A percentile compares a stretch with the other conserved stretches of the same genome.
Evolutionary conservation across 2,329 filamentous ascomycete genomes (phyloP).

Genomic region (Aspergillus tamarii): DNA sequence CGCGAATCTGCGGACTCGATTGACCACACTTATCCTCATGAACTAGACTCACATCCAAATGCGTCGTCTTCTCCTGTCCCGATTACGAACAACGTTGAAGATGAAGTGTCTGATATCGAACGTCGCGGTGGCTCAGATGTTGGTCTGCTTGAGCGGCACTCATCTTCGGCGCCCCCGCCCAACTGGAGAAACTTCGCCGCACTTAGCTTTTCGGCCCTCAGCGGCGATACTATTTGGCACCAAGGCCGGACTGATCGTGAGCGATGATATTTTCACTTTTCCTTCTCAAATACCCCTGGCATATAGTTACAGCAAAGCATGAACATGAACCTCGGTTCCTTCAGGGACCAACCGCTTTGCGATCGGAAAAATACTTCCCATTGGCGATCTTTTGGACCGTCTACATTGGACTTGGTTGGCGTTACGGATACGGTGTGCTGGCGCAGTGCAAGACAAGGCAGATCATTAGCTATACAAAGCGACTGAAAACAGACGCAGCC

Average conservation of each 20-base stretch:
- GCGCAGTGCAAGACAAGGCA: slow-evolving; percentile 12
- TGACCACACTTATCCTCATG: slow-evolving; percentile 47
- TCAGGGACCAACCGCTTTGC: slow-evolving; percentile 12
- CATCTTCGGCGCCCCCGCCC: slow-evolving; percentile 38
- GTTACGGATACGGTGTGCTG: slow-evolving; percentile 31
- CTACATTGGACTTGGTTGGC: slow-evolving; percentile 28
- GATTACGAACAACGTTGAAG: slow-evolving; percentile 41
- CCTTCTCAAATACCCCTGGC: slow-evolving; percentile 13
- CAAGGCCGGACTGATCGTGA: slow-evolving; percentile 44
- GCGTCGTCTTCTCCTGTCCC: slow-evolving; percentile 56
- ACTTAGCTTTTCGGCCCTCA: slow-evolving; percentile 49
- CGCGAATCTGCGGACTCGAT: slow-evolving; percentile 41
- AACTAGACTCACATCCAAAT: slow-evolving; percentile 49
- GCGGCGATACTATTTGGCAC: slow-evolving; percentile 51
- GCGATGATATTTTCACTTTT: slow-evolving; percentile 29
- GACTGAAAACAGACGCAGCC: background rate
- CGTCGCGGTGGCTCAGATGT: slow-evolving; percentile 39
- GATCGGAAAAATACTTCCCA: slow-evolving; percentile 30
- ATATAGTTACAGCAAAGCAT: background rate
- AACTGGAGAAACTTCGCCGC: slow-evolving; percentile 50
- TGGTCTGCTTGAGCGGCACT: slow-evolving; percentile 38
- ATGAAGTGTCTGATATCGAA: slow-evolving; percentile 48
- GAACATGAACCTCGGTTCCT: slow-evolving; percentile 14
- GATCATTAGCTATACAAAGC: slow-evolving; percentile 13
- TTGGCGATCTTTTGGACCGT: slow-evolving; percentile 35